Percentiles rank a stretch among this genome's conserved stretches.
Conservation (phyloP, 441 rosid species). For the Eutrema salsugineum region DNA sequence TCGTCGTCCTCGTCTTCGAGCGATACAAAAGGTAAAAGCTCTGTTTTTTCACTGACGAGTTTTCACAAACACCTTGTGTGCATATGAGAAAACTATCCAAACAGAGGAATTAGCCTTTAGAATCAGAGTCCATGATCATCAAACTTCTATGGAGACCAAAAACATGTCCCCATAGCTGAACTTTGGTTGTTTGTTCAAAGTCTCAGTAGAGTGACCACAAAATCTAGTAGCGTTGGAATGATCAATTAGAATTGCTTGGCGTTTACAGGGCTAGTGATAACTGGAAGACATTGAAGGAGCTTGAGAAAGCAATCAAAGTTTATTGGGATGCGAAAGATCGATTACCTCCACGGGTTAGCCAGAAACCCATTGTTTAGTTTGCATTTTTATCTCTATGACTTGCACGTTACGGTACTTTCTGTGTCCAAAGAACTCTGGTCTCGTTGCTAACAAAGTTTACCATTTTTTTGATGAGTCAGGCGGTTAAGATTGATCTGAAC, state of each 20-base stretch:
- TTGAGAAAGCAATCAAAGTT: slow-evolving; percentile 75
- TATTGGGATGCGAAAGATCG: slow-evolving; percentile 81
- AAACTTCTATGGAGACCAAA: neutral
- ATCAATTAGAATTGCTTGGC: neutral
- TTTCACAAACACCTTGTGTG: slow-evolving; percentile 20
- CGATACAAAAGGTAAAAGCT: slow-evolving; percentile 55
- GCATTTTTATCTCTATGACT: neutral
- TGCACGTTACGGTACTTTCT: neutral
- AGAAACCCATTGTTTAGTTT: neutral
- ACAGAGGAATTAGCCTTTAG: neutral
- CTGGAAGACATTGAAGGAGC: slow-evolving; percentile 85
- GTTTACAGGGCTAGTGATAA: slow-evolving; percentile 66
- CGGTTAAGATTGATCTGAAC: slow-evolving; percentile 78
- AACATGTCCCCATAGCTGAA: neutral
- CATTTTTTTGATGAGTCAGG: slow-evolving; percentile 45
- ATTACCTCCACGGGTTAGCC: slow-evolving; percentile 77
- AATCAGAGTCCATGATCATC: neutral
- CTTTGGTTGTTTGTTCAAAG: neutral
- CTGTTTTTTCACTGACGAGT: neutral
- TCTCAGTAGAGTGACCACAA: neutral
- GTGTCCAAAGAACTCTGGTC: neutral
- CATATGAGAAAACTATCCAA: neutral
- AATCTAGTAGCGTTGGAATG: neutral
- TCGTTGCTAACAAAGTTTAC: neutral
- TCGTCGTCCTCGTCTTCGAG: slow-evolving; percentile 77